Evolutionary conservation across 768 basidiomycete species (phyloP).

Genomic region (Xerocomellus dryophilus): DNA sequence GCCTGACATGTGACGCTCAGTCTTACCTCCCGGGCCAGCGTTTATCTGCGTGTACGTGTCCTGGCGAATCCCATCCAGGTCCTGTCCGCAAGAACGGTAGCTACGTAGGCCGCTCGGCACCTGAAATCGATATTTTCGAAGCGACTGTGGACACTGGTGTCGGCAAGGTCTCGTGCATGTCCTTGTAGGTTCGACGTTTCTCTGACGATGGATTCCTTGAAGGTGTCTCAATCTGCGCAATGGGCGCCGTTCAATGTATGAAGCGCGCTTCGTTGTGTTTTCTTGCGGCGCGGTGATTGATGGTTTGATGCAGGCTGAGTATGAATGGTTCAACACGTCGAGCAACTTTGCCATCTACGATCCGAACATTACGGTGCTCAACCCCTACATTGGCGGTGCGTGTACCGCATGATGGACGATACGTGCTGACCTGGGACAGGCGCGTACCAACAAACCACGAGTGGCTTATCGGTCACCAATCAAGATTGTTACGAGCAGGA

Average conservation of each 20-base stretch:
- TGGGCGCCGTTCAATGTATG: conserved; percentile 38
- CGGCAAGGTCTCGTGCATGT: conserved; percentile 33
- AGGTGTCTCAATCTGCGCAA: conserved; percentile 57
- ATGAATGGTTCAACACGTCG: conserved; percentile 39
- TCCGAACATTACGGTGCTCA: conserved; percentile 34
- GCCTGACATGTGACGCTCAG: conserved; percentile 9
- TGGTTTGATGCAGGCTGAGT: conserved; percentile 37
- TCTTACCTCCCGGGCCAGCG: conserved; percentile 57
- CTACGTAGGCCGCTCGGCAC: conserved; percentile 52
- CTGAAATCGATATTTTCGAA: conserved; percentile 61
- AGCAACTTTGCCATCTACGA: conserved; percentile 38
- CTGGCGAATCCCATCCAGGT: conserved; percentile 56
- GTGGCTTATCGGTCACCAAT: conserved; percentile 34
- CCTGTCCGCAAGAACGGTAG: conserved; percentile 46
- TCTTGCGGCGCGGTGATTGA: neutral
- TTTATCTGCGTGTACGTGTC: conserved; percentile 57
- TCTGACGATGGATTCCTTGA: conserved; percentile 11
- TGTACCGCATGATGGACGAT: neutral
- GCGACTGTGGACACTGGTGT: conserved; percentile 36
- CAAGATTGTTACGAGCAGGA: conserved; percentile 47
- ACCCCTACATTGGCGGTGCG: conserved; percentile 45
- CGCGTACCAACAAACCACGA: conserved; percentile 41
- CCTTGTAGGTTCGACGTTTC: neutral
- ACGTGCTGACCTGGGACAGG: conserved; percentile 16
- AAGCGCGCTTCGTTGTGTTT: neutral